phyloP scores from a whole-genome alignment of 1,139 yeast species.

The Suhomyces terraborum region DNA sequence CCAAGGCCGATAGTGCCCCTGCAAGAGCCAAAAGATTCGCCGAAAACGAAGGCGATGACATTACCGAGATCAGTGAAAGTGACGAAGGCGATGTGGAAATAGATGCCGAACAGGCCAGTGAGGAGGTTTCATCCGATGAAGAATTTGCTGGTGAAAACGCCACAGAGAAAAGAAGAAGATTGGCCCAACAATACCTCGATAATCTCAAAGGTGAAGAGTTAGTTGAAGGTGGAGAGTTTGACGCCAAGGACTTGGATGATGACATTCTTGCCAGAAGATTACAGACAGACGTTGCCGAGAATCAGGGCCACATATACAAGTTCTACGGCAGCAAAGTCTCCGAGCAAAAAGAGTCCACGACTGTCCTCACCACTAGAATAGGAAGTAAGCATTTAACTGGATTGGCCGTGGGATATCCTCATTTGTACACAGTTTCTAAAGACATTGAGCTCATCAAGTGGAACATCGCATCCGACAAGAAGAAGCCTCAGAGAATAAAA shows the following conservation, averaged over 20 bases:
- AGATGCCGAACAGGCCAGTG: slow-evolving; percentile 38
- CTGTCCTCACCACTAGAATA: slow-evolving; percentile 50
- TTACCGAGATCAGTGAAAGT: slow-evolving; percentile 41
- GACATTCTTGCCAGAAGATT: slow-evolving; percentile 81
- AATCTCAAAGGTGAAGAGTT: slow-evolving; percentile 63
- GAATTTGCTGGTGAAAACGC: slow-evolving; percentile 77
- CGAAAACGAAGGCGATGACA: slow-evolving; percentile 10
- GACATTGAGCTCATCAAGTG: slow-evolving; percentile 82
- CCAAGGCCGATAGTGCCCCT: slow-evolving; percentile 12
- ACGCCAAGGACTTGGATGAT: slow-evolving; percentile 89
- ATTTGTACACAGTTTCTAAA: slow-evolving; percentile 80
- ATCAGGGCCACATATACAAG: slow-evolving; percentile 78
- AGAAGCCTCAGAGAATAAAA: slow-evolving; percentile 60
- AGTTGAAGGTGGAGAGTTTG: slow-evolving; percentile 62
- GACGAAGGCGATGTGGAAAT: slow-evolving; percentile 41
- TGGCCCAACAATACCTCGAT: slow-evolving; percentile 90
- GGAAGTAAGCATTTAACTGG: slow-evolving; percentile 61
- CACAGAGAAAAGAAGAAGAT: slow-evolving; percentile 89
- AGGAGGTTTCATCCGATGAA: slow-evolving; percentile 59
- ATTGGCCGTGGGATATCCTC: slow-evolving; percentile 55
- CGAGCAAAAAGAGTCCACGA: slow-evolving; percentile 40
- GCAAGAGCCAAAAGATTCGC: slow-evolving; percentile 15
- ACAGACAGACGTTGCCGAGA: slow-evolving; percentile 87
- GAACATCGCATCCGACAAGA: slow-evolving; percentile 35
- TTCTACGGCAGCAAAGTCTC: slow-evolving; percentile 54